phyloP scores from a whole-genome alignment of 345 rosid genomes.

The Arabidopsis suecica region DNA sequence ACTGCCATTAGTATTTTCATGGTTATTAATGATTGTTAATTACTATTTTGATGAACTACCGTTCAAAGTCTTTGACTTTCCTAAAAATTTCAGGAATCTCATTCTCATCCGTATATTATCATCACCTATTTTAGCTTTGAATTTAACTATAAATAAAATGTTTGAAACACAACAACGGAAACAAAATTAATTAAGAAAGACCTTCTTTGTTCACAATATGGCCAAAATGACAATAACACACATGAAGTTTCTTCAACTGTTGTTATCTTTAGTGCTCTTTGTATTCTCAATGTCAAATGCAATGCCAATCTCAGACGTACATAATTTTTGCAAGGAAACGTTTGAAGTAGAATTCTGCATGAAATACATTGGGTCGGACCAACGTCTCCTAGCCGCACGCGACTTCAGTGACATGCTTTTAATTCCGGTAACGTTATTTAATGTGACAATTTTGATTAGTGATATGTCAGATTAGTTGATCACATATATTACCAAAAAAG shows the following conservation, averaged over 20 bases:
- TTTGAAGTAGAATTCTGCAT: neutral
- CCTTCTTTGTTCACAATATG: neutral
- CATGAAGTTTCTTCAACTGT: neutral
- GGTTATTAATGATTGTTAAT: neutral
- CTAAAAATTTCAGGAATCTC: neutral
- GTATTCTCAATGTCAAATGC: neutral
- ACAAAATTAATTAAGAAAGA: neutral
- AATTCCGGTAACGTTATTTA: neutral
- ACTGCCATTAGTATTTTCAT: neutral
- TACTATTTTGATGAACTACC: slow-evolving; percentile 7
- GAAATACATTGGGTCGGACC: neutral
- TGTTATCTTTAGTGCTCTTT: neutral
- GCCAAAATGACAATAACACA: neutral
- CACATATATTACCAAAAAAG: too few species aligned
- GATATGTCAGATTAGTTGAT: neutral
- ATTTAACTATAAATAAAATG: neutral
- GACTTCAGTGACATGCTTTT: neutral
- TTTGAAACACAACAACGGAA: neutral
- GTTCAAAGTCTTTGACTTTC: neutral
- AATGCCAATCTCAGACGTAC: neutral
- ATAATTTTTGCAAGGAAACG: slow-evolving; percentile 3
- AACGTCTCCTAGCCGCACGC: neutral
- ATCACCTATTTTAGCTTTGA: neutral
- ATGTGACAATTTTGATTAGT: neutral
- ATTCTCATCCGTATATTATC: neutral